These are phyloP conservation scores for Botryotinia calthae DNA, from an alignment of 2,329 filamentous ascomycete species.

Conservation along the genomic window DNA sequence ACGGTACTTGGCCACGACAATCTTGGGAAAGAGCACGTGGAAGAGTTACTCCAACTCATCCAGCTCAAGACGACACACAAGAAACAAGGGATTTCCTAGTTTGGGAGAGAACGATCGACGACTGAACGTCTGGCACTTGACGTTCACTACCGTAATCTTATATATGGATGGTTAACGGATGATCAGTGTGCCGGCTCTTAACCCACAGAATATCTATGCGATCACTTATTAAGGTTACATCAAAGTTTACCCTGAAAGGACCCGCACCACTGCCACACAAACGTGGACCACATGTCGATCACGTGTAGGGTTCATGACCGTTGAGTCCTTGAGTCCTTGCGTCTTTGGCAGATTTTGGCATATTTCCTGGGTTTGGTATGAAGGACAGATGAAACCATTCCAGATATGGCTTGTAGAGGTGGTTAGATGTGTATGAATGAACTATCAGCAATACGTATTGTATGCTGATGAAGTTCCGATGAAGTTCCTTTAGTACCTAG, in stretches of 20 bases:
- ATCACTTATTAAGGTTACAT: background rate
- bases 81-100: background rate
- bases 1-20: background rate
- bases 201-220: background rate
- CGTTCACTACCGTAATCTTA: background rate
- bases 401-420: background rate
- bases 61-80: background rate
- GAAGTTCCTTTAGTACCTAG: too few relatives aligned
- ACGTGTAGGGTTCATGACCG: constrained; percentile 1
- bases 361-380: background rate
- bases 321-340: background rate
- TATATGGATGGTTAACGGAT: background rate
- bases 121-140: background rate
- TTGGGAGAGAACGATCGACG: background rate
- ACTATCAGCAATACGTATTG: background rate
- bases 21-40: too few relatives aligned
- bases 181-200: background rate
- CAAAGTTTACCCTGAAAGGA: background rate
- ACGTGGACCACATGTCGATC: background rate
- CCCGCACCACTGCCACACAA: background rate
- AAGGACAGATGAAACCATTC: background rate
- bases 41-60: background rate
- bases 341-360: background rate
- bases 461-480: too few relatives aligned
- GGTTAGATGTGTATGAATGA: background rate